Evolutionary conservation across 2,329 filamentous ascomycete species (phyloP).

Genomic region (Ophiostoma ips): DNA sequence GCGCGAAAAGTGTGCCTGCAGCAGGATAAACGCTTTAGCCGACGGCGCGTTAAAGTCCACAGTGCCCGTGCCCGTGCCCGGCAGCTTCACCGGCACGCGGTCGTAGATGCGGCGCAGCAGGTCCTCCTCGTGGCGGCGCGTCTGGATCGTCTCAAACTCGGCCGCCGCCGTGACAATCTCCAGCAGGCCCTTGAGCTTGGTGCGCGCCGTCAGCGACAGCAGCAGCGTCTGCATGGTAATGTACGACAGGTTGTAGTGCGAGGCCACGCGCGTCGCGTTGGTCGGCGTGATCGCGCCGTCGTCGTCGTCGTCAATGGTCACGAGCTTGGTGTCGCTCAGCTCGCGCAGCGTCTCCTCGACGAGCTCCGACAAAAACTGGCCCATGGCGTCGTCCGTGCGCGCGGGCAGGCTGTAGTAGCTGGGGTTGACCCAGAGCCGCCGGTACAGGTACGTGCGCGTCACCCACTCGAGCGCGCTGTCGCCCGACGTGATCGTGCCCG

Average conservation of each 20-base stretch:
- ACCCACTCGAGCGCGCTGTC: conserved; percentile 98
- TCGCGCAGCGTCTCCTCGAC: conserved; percentile 90
- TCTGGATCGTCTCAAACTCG: conserved; percentile 86
- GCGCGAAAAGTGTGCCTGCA: conserved; percentile 93
- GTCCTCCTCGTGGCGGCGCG: conserved; percentile 79
- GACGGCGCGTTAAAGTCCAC: conserved; percentile 82
- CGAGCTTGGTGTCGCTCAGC: conserved; percentile 81
- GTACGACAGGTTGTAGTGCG: conserved; percentile 99
- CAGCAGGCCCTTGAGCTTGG: conserved; percentile 90
- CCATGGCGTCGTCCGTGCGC: conserved; percentile 84
- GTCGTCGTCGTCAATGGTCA: conserved; percentile 88
- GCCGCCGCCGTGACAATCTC: conserved; percentile 96
- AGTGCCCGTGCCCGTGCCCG: conserved; percentile 33
- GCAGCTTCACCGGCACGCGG: conserved; percentile 88
- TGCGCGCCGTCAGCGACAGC: conserved; percentile 72
- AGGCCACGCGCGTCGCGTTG: conserved; percentile 94
- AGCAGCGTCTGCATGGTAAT: conserved; percentile 99
- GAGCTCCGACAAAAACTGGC: conserved; percentile 82
- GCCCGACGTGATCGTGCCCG: conserved; percentile 85
- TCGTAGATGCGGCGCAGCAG: conserved; percentile 88
- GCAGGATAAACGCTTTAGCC: conserved; percentile 94
- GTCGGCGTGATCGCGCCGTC: conserved; percentile 80
- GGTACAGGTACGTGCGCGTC: conserved; percentile 97
- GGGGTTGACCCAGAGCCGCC: conserved; percentile 83
- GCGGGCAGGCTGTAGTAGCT: conserved; percentile 89